These are phyloP conservation scores for Purpureocillium lavendulum DNA, from an alignment of 2,329 filamentous ascomycete genomes.

Conservation along the genomic window DNA sequence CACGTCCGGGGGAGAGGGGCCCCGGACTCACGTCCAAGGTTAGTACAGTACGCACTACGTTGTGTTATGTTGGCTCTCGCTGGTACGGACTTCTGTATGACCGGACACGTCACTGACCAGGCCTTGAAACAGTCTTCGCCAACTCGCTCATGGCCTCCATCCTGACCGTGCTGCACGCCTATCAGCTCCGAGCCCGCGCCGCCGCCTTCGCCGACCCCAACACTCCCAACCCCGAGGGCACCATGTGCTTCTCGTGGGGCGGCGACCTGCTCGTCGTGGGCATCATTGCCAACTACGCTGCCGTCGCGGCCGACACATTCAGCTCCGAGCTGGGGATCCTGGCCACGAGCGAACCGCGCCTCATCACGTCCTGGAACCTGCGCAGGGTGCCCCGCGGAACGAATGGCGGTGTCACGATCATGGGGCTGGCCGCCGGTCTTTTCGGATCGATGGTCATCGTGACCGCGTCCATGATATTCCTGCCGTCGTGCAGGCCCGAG, in stretches of 20 bases:
- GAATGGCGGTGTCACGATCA: conserved; percentile 80
- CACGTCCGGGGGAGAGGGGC: conserved; percentile 66
- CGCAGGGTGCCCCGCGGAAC: conserved; percentile 81
- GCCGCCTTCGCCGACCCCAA: conserved; percentile 26
- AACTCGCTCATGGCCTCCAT: conserved; percentile 77
- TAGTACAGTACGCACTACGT: conserved; percentile 6
- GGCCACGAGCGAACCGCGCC: conserved; percentile 62
- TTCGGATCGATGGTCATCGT: conserved; percentile 67
- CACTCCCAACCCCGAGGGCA: conserved; percentile 24
- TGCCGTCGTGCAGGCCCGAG: conserved; percentile 57
- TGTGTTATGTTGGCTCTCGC: no score
- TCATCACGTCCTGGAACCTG: conserved; percentile 74
- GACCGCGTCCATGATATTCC: conserved; percentile 52
- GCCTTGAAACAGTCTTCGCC: conserved; percentile 53
- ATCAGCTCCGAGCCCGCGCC: conserved; percentile 45
- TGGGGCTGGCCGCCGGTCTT: conserved; percentile 66
- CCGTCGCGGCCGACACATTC: conserved; percentile 87
- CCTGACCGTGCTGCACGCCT: conserved; percentile 48
- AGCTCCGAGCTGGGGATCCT: conserved; percentile 93
- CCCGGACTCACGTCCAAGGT: conserved; percentile 77
- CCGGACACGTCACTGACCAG: no score
- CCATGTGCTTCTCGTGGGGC: conserved; percentile 49
- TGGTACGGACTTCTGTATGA: no score
- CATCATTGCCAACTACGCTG: conserved; percentile 78
- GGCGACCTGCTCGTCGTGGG: conserved; percentile 57